These are phyloP conservation scores for Pseudohyphozyma bogoriensis DNA, from an alignment of 768 basidiomycete genomes.

Conservation along the genomic window DNA sequence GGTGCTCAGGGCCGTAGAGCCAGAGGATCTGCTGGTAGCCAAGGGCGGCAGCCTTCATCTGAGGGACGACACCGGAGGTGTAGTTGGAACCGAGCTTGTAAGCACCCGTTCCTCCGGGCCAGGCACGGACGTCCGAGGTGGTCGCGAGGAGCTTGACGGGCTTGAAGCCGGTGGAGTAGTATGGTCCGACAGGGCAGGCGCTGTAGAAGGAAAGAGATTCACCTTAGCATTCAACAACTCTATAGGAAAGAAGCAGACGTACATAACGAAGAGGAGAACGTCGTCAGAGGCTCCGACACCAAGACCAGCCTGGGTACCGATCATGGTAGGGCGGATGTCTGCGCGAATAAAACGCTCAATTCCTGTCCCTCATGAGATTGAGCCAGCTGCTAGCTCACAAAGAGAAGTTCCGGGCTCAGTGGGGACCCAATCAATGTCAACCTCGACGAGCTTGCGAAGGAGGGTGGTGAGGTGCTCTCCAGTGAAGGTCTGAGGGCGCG, in stretches of 20 bases:
- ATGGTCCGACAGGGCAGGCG: conserved; percentile 53
- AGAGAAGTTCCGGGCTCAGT: conserved; percentile 75
- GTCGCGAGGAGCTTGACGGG: conserved; percentile 53
- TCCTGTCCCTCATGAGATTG: too few species aligned
- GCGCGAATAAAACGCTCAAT: neutral
- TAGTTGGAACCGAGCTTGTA: conserved; percentile 52
- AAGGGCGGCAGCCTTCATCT: conserved; percentile 52
- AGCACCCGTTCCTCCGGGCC: conserved; percentile 62
- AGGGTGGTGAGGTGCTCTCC: conserved; percentile 62
- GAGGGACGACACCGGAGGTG: conserved; percentile 46
- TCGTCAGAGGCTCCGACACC: conserved; percentile 65
- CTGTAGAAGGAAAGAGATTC: neutral
- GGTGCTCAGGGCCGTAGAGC: conserved; percentile 54
- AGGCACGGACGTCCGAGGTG: conserved; percentile 70
- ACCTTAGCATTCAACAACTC: neutral
- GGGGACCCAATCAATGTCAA: conserved; percentile 88
- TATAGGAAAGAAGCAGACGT: neutral
- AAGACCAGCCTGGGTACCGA: conserved; percentile 43
- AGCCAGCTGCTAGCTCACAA: too few species aligned
- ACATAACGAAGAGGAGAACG: conserved; percentile 75
- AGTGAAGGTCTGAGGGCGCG: conserved; percentile 52
- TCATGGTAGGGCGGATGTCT: conserved; percentile 71
- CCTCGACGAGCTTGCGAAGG: conserved; percentile 71
- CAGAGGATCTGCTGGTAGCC: conserved; percentile 74
- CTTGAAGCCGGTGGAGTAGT: conserved; percentile 46